Evolutionary conservation across 257 asterid species (phyloP).

Genomic region (Solanum chilense): DNA sequence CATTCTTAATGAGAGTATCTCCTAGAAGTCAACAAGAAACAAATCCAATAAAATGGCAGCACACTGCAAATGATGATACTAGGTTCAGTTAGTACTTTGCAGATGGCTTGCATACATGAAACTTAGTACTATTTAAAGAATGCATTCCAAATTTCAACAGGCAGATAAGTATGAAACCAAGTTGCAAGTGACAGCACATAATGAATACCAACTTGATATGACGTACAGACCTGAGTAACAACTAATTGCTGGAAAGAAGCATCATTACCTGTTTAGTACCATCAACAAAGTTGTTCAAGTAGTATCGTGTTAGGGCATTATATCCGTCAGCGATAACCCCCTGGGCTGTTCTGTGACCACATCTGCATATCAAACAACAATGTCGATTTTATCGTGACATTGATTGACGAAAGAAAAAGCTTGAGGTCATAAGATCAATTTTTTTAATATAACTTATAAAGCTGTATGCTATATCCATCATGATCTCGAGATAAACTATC

Average conservation of each 20-base stretch:
- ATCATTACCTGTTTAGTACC: conserved; percentile 82
- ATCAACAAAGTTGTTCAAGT: conserved; percentile 82
- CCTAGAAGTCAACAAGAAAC: not conserved
- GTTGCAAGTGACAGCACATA: not conserved
- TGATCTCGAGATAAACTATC: not conserved
- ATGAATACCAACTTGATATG: not conserved
- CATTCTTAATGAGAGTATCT: not conserved
- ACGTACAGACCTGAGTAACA: not conserved
- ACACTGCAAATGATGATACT: not conserved
- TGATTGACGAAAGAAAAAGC: not conserved
- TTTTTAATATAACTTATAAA: not conserved
- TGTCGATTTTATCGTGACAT: not conserved
- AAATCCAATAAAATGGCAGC: not conserved
- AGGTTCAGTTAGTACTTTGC: not conserved
- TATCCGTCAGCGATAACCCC: conserved; percentile 66
- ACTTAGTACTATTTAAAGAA: not conserved
- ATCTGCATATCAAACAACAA: conserved; percentile 29
- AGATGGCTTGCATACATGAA: not conserved
- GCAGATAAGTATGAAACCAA: not conserved
- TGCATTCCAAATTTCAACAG: not conserved
- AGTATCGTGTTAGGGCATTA: conserved; percentile 75
- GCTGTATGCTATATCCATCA: not conserved
- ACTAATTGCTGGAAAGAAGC: conserved; percentile 5
- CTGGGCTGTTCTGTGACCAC: conserved; percentile 62
- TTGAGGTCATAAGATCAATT: not conserved